Evolutionary conservation across 306 rosid species (phyloP), one percentile per base, ranked within the genome.

Genomic region (Sindora glabra): DNA sequence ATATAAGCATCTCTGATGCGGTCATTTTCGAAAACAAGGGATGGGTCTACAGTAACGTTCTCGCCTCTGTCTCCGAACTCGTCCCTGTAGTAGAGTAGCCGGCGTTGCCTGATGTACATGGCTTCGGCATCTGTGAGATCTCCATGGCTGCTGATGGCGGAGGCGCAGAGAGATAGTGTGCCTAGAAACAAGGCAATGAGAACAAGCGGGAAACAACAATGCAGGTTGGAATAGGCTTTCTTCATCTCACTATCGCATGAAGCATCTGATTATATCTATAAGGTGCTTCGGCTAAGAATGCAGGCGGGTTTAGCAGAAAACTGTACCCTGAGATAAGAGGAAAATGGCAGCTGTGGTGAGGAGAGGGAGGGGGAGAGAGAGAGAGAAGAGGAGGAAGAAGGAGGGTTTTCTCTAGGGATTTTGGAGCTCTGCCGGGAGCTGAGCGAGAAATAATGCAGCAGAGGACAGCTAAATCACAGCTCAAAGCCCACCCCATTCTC

Each of bases 401-500:
- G n/a, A 21, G 48, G 48, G 77, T 57, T 60, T 68, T n/a, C n/a
- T 85, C 72, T 76, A 78, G 85, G 89, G 82, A 81, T 70, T 80
- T 80, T 78, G 81, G 86, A 84, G 85, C 18, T 40, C 83, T 73
- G 76, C 61, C 21, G 32, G 24, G 44, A 48, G 55, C 47, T 10
- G 79, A 40, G 59, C 62, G 41, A 65, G 58, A 72, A 71, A 75
- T 78, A 74, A 82, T 70, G 22, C 82, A 70, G 64, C 81, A 36
- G 67, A 62, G 50, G 86, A 81, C 97, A 89, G 97, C 97, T 86
- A 89, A 38, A 72, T 84, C 82, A 84, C 90, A 90, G 95, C 95
- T 90, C 90, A 77, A 84, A 80, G 68, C 88, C 88, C 94, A 82
- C 89, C 89, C 79, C 70, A 74, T 59, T 59, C 72, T 76, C 64